Evolutionary conservation across 306 rosid genomes (phyloP).

Genomic region (Ormosia semicastrata): DNA sequence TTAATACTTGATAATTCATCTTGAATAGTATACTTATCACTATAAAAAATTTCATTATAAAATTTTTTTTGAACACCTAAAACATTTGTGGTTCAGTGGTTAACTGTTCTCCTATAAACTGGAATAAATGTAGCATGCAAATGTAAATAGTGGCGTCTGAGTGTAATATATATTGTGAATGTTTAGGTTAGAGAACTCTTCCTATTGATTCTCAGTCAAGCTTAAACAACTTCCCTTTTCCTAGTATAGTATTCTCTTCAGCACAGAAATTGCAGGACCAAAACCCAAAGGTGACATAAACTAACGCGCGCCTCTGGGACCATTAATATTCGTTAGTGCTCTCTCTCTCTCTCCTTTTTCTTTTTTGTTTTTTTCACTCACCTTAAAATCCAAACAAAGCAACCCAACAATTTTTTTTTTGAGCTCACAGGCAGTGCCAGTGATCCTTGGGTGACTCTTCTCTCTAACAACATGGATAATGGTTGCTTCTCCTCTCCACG

Average conservation of each 20-base stretch:
- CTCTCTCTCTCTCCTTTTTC: not conserved
- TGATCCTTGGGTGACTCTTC: slow-evolving; percentile 7
- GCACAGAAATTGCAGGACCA: slow-evolving; percentile 8
- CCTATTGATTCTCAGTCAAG: not conserved
- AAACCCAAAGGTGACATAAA: slow-evolving; percentile 4
- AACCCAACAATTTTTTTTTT: not conserved
- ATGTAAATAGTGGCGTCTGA: too few relatives aligned
- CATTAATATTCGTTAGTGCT: slow-evolving; percentile 51
- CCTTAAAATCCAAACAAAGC: slow-evolving; percentile 39
- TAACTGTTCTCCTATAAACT: too few relatives aligned
- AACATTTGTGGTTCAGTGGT: too few relatives aligned
- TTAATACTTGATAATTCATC: too few relatives aligned
- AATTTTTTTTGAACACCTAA: too few relatives aligned
- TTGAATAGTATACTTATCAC: too few relatives aligned
- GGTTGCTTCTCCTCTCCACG: slow-evolving; percentile 68
- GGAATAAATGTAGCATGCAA: too few relatives aligned
- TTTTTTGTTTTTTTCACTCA: slow-evolving; percentile 8
- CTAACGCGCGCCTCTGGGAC: slow-evolving; percentile 44
- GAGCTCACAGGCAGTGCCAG: slow-evolving; percentile 13
- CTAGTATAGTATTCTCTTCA: not conserved
- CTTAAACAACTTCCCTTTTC: not conserved
- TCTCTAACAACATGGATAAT: slow-evolving; percentile 53
- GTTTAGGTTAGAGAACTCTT: too few relatives aligned
- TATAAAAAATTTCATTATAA: too few relatives aligned
- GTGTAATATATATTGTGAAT: too few relatives aligned